These are phyloP conservation scores for Pleurotus eryngii DNA, from an alignment of 768 basidiomycete genomes.

Conservation along the genomic window DNA sequence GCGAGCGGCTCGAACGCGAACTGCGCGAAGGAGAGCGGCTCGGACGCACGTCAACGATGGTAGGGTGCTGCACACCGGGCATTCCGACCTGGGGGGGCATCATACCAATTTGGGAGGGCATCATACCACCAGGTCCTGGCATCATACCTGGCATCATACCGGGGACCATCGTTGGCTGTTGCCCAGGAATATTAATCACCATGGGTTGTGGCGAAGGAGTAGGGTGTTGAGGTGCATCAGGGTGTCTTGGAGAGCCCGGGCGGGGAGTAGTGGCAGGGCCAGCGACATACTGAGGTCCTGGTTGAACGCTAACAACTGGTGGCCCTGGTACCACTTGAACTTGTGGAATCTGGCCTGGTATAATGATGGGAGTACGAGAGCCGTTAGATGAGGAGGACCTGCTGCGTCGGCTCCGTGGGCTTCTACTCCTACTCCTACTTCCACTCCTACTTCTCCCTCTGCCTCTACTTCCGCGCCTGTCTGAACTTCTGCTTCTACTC, in stretches of 20 bases:
- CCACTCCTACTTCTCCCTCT: slow-evolving; percentile 12
- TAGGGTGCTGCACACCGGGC: neutral
- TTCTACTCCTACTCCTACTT: slow-evolving; percentile 10
- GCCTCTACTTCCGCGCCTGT: slow-evolving; percentile 13
- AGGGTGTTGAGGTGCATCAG: slow-evolving; percentile 19
- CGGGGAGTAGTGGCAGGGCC: slow-evolving; percentile 15
- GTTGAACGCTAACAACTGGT: slow-evolving; percentile 12
- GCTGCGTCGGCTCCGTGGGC: slow-evolving; percentile 1
- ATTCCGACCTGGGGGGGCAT: neutral
- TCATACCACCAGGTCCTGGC: slow-evolving; percentile 1
- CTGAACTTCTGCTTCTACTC: slow-evolving; percentile 12
- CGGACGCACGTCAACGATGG: neutral
- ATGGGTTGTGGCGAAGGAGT: slow-evolving; percentile 19
- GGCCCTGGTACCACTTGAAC: slow-evolving; percentile 8
- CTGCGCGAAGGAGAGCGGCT: slow-evolving; percentile 6
- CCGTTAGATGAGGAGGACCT: slow-evolving; percentile 3
- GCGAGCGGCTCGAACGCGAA: slow-evolving; percentile 7
- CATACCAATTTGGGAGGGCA: neutral
- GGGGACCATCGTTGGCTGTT: slow-evolving; percentile 6
- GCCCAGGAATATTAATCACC: slow-evolving; percentile 15
- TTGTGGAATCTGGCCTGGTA: slow-evolving; percentile 6
- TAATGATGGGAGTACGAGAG: neutral
- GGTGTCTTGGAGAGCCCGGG: slow-evolving; percentile 22
- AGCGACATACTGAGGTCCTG: slow-evolving; percentile 11
- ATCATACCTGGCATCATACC: neutral